Percentiles rank a stretch among this genome's conserved stretches.
Evolutionary conservation across 176 grass and related monocot genomes (phyloP).

Genomic region (Aegilops umbellulata): DNA sequence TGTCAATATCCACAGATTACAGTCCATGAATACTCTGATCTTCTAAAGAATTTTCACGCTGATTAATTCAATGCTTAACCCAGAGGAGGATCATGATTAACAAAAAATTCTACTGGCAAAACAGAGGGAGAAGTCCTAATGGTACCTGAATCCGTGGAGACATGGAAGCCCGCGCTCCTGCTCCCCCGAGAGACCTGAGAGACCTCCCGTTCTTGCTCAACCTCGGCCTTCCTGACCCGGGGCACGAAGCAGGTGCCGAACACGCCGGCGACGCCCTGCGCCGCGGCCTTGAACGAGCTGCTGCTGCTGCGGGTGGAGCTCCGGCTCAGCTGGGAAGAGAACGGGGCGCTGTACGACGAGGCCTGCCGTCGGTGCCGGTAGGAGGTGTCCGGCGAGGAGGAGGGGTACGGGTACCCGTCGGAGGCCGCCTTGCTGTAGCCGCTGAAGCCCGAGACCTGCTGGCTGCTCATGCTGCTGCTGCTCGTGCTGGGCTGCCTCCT

Average conservation of each 20-base stretch:
- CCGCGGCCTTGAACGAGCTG: constrained; percentile 28
- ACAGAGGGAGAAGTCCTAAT: neutral
- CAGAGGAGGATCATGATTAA: neutral
- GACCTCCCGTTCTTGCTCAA: neutral
- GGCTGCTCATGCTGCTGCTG: neutral
- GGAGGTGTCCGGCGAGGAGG: neutral
- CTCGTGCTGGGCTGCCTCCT: constrained; percentile 29
- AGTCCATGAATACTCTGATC: neutral
- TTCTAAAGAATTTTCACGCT: neutral
- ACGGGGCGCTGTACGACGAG: constrained; percentile 31
- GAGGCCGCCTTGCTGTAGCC: neutral
- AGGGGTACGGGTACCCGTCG: neutral
- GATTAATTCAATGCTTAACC: neutral
- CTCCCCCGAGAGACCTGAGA: constrained; percentile 2
- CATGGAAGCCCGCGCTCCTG: constrained; percentile 5
- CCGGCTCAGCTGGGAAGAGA: constrained; percentile 32
- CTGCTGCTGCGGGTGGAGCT: constrained; percentile 17
- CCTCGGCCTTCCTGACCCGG: neutral
- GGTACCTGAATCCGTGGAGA: constrained; percentile 38
- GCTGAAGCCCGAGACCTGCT: neutral
- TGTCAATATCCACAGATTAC: neutral
- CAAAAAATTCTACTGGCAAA: neutral
- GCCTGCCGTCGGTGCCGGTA: constrained; percentile 33
- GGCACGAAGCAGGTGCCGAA: constrained; percentile 46
- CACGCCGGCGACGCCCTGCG: constrained; percentile 24